Conservation (phyloP, 441 rosid species). For the Adansonia grandidieri region DNA sequence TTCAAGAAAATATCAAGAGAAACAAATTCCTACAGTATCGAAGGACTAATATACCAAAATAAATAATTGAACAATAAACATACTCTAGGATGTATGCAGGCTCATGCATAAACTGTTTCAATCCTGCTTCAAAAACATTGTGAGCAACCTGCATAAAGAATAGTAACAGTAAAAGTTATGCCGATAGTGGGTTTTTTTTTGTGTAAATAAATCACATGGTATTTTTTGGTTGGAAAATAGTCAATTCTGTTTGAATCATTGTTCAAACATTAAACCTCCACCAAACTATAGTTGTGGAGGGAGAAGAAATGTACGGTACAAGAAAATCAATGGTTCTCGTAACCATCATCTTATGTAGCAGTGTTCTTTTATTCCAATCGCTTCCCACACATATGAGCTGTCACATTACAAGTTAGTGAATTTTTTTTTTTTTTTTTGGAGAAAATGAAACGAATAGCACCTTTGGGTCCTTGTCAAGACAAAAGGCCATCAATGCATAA, state of each 20-base stretch:
- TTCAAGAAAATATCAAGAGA: conserved; percentile 18
- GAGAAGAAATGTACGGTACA: neutral
- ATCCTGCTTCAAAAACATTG: conserved; percentile 90
- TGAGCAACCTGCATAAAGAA: conserved; percentile 75
- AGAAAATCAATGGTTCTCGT: conserved; percentile 5
- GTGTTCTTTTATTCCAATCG: neutral
- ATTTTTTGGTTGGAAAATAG: neutral
- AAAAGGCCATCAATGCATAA: conserved; percentile 89
- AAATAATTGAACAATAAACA: conserved; percentile 33
- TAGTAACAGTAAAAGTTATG: conserved; percentile 24
- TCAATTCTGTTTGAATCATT: neutral
- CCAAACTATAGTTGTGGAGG: neutral
- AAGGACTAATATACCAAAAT: conserved; percentile 17
- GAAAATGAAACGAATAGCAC: conserved; percentile 40
- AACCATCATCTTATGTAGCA: neutral
- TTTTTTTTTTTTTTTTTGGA: neutral
- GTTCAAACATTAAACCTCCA: conserved; percentile 4
- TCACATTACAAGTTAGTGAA: neutral
- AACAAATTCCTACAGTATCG: conserved; percentile 22
- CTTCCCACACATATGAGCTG: neutral
- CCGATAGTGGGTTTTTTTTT: neutral
- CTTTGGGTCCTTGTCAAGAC: conserved; percentile 95
- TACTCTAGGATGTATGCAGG: conserved; percentile 94
- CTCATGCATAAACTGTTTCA: conserved; percentile 91
- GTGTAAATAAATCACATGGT: neutral